These are phyloP conservation scores for Emericellopsis terricola DNA, from an alignment of 495 filamentous ascomycete genomes.

Conservation along the genomic window DNA sequence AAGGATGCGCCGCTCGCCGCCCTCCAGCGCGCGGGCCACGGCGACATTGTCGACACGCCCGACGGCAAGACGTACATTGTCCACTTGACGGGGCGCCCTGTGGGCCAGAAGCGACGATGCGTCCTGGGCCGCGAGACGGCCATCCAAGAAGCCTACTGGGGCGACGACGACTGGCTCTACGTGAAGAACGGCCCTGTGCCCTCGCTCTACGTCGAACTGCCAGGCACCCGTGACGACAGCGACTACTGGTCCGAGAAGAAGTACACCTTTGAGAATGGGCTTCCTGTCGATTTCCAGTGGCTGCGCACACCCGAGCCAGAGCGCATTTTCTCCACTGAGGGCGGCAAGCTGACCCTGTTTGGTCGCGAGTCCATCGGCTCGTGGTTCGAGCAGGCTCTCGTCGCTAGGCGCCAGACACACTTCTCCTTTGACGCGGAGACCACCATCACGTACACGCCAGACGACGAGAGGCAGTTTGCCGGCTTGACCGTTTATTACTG, in stretches of 20 bases:
- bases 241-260: slow-evolving; percentile 32
- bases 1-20: slow-evolving; percentile 25
- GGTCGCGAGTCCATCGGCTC: slow-evolving; percentile 32
- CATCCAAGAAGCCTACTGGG: slow-evolving; percentile 36
- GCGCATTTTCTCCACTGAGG: slow-evolving; percentile 25
- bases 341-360: slow-evolving; percentile 22
- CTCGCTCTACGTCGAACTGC: slow-evolving; percentile 31
- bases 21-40: slow-evolving; percentile 37
- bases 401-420: slow-evolving; percentile 33
- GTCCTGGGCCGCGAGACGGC: slow-evolving; percentile 35
- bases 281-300: slow-evolving; percentile 38
- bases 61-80: slow-evolving; percentile 37
- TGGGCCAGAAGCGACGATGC: slow-evolving; percentile 31
- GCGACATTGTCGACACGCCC: slow-evolving; percentile 38
- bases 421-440: slow-evolving; percentile 40
- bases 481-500: slow-evolving; percentile 39
- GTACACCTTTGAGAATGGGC: slow-evolving; percentile 26
- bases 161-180: slow-evolving; percentile 35
- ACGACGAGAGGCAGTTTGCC: slow-evolving; percentile 36
- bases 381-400: slow-evolving; percentile 38
- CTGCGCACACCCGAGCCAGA: slow-evolving; percentile 34
- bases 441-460: slow-evolving; percentile 28
- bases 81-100: slow-evolving; percentile 33
- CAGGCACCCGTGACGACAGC: slow-evolving; percentile 23
- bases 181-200: slow-evolving; percentile 37